Base-by-base conservation (phyloP, 495 filamentous ascomycete species). In the Aspergillus panamensis region DNA sequence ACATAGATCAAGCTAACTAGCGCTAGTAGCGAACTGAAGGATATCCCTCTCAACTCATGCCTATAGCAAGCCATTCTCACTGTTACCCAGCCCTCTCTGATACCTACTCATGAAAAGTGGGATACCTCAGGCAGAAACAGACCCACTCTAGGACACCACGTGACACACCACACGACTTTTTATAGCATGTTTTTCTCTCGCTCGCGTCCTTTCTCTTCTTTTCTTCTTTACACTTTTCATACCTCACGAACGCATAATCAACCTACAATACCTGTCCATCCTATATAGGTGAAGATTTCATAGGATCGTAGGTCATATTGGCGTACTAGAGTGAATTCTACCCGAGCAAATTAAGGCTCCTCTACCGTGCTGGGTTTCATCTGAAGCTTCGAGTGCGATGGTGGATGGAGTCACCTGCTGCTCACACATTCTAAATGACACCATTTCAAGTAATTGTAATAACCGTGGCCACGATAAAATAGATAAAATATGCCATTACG, bases 231-330 rank as follows among this genome's bases (percentile, higher is more conserved):
- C 75, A 79, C 77, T 72, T 74, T 62, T 68, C 64, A 67, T 62
- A 69, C 59, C 66, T 62, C 59, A 71, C 67, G 76, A 76, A 77
- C 77, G 77, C 77, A 79, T 79, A 79, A 79, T 79, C 77, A 79
- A 79, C 77, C 77, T 74, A 72, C 77, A 78, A 63, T 73, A 67
- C 70, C 70, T 73, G 49, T 58, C 52, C 54, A 52, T 39, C 56
- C 55, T 48, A 30, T 62, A 35, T 54, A 37, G 51, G 39, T 39
- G 40, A 25, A 47, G 42, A 37, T 40, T 48, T 62, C 63, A 78
- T 74, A 74, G 74, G 72, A 75, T 79, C 72, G 75, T 64, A 67
- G 77, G 77, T 79, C 77, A 79, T 79, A 79, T 79, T 79, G 77
- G 77, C 77, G 77, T 72, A 76, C 77, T 63, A 79, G 74, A 79